These are phyloP conservation scores for Monoraphidium neglectum DNA, from an alignment of 139 green algal genomes.

Conservation along the genomic window DNA sequence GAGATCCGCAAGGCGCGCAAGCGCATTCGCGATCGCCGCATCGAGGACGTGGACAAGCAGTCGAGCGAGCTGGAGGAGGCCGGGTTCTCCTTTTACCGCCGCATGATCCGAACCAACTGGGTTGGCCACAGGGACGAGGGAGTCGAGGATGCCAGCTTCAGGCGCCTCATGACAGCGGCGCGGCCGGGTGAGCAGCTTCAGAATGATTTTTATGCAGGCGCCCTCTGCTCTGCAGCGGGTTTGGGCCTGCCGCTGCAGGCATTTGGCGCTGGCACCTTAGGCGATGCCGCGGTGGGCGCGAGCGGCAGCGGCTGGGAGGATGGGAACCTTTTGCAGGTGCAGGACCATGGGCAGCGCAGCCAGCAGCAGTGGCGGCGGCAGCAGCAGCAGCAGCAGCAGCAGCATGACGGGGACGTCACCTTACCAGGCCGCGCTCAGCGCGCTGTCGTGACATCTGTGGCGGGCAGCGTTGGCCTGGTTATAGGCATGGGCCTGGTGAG, in stretches of 20 bases:
- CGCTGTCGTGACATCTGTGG: too few species aligned
- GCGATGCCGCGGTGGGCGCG: background rate
- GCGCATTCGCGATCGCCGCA: slow-evolving; percentile 28
- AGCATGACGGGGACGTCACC: too few species aligned
- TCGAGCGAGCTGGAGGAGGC: slow-evolving; percentile 48
- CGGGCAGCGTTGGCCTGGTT: too few species aligned
- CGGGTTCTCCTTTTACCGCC: slow-evolving; percentile 41
- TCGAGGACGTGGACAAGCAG: slow-evolving; percentile 34
- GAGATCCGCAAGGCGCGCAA: slow-evolving; percentile 37
- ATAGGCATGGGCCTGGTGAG: too few species aligned
- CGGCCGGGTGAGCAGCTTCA: background rate
- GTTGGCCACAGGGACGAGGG: slow-evolving; percentile 35
- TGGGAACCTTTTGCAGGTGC: background rate
- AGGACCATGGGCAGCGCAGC: background rate
- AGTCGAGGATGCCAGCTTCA: slow-evolving; percentile 24
- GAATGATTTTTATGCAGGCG: too few species aligned
- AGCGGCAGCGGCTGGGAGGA: background rate
- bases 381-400: background rate
- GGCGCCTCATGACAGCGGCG: background rate
- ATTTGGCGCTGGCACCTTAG: background rate
- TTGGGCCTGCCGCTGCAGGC: background rate
- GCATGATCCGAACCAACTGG: slow-evolving; percentile 27
- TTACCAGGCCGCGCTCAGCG: too few species aligned
- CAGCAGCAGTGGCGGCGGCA: background rate
- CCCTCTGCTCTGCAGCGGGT: too few species aligned